Conservation (phyloP, 371 early-diverging fungal species). For the Mucor piriformis region DNA sequence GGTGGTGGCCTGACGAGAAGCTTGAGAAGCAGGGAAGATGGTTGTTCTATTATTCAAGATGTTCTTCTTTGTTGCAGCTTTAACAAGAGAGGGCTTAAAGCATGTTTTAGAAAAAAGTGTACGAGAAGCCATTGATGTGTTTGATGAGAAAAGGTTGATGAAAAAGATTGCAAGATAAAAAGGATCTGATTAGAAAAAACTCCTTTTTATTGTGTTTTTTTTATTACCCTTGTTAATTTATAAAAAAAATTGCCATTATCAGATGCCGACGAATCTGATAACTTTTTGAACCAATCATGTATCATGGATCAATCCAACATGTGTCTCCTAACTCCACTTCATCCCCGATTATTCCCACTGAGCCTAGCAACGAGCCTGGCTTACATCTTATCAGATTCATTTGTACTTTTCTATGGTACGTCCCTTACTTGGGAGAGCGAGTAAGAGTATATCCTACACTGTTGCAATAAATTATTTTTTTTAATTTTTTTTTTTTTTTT, state of each 20-base stretch:
- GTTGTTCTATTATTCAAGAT: slow-evolving; percentile 19
- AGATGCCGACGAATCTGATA: slow-evolving; percentile 20
- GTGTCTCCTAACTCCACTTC: not conserved
- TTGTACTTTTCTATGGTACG: slow-evolving; percentile 5
- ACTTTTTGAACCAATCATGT: slow-evolving; percentile 5
- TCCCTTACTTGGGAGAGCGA: no score
- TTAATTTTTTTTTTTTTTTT: no score
- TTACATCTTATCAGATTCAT: not conserved
- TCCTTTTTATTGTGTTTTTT: not conserved
- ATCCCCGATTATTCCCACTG: not conserved
- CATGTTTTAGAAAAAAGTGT: slow-evolving; percentile 18
- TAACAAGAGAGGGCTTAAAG: slow-evolving; percentile 9
- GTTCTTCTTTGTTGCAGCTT: slow-evolving; percentile 8
- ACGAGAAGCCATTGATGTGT: slow-evolving; percentile 15
- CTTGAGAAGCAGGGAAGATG: slow-evolving; percentile 18
- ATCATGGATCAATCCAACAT: not conserved
- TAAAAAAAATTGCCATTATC: slow-evolving; percentile 12
- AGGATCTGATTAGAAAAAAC: not conserved
- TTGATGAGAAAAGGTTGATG: not conserved
- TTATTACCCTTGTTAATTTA: not conserved
- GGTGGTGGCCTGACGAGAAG: slow-evolving; percentile 22
- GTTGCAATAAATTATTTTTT: not conserved
- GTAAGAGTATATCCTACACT: no score
- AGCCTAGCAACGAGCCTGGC: not conserved
- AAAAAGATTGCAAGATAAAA: not conserved